phyloP scores from a whole-genome alignment of 768 basidiomycete genomes.

The Leccinellum albellum region DNA sequence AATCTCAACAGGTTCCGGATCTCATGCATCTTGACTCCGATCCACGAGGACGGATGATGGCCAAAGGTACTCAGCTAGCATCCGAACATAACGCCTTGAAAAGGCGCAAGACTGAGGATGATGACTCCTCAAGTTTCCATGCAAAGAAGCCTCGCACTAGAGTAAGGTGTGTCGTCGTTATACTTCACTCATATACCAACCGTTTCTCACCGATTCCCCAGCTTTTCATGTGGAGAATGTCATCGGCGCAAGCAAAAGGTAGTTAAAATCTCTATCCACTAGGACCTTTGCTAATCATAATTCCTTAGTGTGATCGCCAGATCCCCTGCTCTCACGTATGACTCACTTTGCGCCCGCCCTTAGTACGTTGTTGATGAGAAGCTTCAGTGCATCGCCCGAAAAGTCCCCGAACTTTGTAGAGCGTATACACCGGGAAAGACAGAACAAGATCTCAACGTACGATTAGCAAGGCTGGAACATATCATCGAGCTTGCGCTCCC shows the following conservation, averaged over 20 bases:
- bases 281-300: conserved; percentile 17
- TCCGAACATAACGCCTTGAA: conserved; percentile 41
- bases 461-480: conserved; percentile 73
- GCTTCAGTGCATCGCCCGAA: conserved; percentile 72
- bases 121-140: conserved; percentile 39
- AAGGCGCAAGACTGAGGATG: conserved; percentile 64
- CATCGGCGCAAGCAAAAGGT: conserved; percentile 89
- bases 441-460: conserved; percentile 75
- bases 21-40: conserved; percentile 25
- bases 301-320: conserved; percentile 73
- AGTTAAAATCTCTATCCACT: conserved; percentile 8
- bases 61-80: conserved; percentile 20
- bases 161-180: conserved; percentile 57
- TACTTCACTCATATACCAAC: neutral
- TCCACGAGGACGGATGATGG: conserved; percentile 33
- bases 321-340: conserved; percentile 78
- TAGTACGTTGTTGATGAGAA: conserved; percentile 11
- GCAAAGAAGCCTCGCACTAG: conserved; percentile 67
- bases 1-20: conserved; percentile 3
- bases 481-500: conserved; percentile 79
- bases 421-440: conserved; percentile 85
- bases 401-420: conserved; percentile 84
- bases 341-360: conserved; percentile 18
- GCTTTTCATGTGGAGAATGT: conserved; percentile 85
- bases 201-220: conserved; percentile 26